Base-by-base conservation (phyloP, 2,329 filamentous ascomycete genomes). In the Colletotrichum sp. region DNA sequence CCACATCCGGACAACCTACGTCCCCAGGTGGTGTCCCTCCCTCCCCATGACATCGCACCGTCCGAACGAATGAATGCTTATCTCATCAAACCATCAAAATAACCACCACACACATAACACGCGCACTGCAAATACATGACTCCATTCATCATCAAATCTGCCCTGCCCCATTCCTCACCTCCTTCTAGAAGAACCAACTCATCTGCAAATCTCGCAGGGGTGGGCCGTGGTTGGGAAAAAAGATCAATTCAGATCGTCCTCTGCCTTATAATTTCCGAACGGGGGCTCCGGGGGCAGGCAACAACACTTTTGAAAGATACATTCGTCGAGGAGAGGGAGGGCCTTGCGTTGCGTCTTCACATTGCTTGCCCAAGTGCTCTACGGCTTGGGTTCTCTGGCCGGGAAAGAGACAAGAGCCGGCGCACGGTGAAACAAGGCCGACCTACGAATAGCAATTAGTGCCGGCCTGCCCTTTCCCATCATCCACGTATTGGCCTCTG, bases 131-230 rank as follows among this genome's bases (percentile, higher is more conserved):
- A 13, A 60, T 15, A 13, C 58, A 62, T 28, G 61, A 64, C 34
- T 43, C 58, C 30, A 21, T 62, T 30, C 24, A 26, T 9, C 32
- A 70, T 62, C 67, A 66, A 58, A 71, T 65, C 52, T 62, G 26
- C 64, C 70, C 43, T 60, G 10, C 10, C n/a, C 43, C 61, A 34
- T 36, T 43, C 52, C n/a, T 56, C 15, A 3, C 24, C 62, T 28
- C 48, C 70, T 73, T 75, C 73, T 75, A 73, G 70, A 73, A 73
- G 58, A n/a, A 32, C 26, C 32, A 28, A 12, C 64, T 73, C 38
- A 68, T 65, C 32, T 64, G 21, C 34, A 70, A 32, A 21, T 66
- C 32, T 10, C 18, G 38, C 60, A 55, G 24, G 36, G 43, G 68
- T 28, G 9, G n/a, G 16, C 21, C 16, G 26, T 16, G 4, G n/a